These are phyloP conservation scores for Malassezia psittaci DNA, from an alignment of 1,284 basidiomycete species.

Conservation along the genomic window DNA sequence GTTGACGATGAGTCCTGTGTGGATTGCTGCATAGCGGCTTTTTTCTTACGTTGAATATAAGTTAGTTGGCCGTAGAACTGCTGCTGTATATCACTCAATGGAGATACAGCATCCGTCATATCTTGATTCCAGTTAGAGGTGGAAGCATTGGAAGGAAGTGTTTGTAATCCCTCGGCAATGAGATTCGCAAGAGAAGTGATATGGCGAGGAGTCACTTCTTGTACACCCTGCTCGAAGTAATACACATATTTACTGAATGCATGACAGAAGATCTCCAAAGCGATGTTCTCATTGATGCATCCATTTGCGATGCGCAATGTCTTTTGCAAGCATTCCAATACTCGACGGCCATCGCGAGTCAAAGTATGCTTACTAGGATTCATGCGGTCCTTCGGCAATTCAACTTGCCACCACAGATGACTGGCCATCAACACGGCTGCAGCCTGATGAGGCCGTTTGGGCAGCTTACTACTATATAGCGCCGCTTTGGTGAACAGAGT, in stretches of 20 bases:
- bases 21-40: neutral
- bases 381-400: slow-evolving; percentile 21
- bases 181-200: slow-evolving; percentile 44
- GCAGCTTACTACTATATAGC: slow-evolving; percentile 40
- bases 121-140: slow-evolving; percentile 49
- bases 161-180: slow-evolving; percentile 36
- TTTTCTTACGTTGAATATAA: slow-evolving; percentile 57
- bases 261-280: slow-evolving; percentile 43
- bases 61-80: slow-evolving; percentile 82
- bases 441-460: slow-evolving; percentile 47
- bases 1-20: neutral
- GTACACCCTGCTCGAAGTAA: slow-evolving; percentile 45
- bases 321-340: slow-evolving; percentile 45
- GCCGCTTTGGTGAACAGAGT: slow-evolving; percentile 45
- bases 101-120: slow-evolving; percentile 75
- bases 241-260: slow-evolving; percentile 46
- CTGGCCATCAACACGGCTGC: slow-evolving; percentile 46
- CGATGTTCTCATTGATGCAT: slow-evolving; percentile 43
- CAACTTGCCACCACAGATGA: slow-evolving; percentile 47
- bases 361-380: slow-evolving; percentile 19
- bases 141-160: slow-evolving; percentile 1
- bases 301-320: slow-evolving; percentile 43
- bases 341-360: slow-evolving; percentile 42
- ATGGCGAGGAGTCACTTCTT: slow-evolving; percentile 35
- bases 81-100: slow-evolving; percentile 76